Evolutionary conservation across 129 eudicot genomes (phyloP).

Genomic region (Dittrichia graveolens): DNA sequence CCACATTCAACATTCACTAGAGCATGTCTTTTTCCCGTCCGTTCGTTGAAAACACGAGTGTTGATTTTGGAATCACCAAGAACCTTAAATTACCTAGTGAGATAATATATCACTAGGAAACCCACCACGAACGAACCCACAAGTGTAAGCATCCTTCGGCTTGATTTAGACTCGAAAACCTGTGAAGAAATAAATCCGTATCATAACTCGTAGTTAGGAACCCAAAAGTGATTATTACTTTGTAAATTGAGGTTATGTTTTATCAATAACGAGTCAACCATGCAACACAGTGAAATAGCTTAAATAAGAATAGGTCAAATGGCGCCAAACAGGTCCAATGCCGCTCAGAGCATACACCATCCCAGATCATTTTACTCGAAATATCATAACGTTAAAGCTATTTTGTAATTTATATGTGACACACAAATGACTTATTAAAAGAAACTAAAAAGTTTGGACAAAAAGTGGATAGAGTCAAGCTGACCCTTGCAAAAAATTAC

Average conservation of each 20-base stretch:
- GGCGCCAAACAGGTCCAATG: background rate
- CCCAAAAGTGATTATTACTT: background rate
- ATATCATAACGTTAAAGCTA: background rate
- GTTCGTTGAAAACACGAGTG: background rate
- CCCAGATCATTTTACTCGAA: background rate
- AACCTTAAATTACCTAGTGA: constrained; percentile 54
- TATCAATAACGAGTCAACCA: background rate
- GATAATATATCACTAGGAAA: constrained; percentile 77
- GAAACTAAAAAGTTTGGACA: background rate
- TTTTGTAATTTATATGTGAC: background rate
- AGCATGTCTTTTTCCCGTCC: background rate
- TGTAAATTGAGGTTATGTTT: background rate
- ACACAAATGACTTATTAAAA: background rate
- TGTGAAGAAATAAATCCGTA: constrained; percentile 5
- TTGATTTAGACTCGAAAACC: constrained; percentile 98
- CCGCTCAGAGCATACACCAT: background rate
- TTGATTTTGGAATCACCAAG: constrained; percentile 12
- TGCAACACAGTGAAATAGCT: background rate
- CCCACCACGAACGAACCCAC: constrained; percentile 84
- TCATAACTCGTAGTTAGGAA: background rate
- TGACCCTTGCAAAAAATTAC: background rate
- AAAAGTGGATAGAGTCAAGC: background rate
- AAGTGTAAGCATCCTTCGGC: constrained; percentile 72
- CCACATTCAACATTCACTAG: constrained; percentile 14
- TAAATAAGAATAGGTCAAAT: background rate